Conservation (phyloP, 2,329 filamentous ascomycete species). For the Hypoxylon sp. region DNA sequence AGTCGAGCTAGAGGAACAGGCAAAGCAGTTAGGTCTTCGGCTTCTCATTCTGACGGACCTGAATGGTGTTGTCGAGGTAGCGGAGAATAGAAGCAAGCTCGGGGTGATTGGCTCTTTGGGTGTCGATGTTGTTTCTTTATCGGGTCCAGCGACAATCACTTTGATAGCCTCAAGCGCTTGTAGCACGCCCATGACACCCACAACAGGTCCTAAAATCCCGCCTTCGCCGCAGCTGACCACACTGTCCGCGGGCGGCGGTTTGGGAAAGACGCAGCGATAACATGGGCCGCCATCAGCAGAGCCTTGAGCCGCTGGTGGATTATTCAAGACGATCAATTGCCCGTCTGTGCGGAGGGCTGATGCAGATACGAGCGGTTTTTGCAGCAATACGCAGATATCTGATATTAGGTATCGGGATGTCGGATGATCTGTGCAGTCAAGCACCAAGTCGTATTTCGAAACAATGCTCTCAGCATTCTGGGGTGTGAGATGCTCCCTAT, state of each 20-base stretch:
- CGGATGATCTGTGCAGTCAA: slow-evolving; percentile 97
- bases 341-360: slow-evolving; percentile 91
- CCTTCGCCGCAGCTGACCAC: slow-evolving; percentile 92
- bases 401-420: slow-evolving; percentile 93
- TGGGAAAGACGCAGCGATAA: slow-evolving; percentile 93
- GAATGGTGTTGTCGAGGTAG: slow-evolving; percentile 67
- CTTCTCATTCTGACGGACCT: slow-evolving; percentile 81
- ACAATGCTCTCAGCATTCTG: slow-evolving; percentile 78
- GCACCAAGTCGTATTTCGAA: slow-evolving; percentile 81
- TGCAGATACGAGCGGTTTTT: slow-evolving; percentile 87
- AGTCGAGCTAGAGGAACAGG: slow-evolving; percentile 76
- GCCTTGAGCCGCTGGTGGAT: slow-evolving; percentile 75
- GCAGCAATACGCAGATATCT: slow-evolving; percentile 85
- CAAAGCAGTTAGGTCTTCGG: slow-evolving; percentile 78
- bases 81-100: slow-evolving; percentile 65
- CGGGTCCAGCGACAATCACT: slow-evolving; percentile 69
- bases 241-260: slow-evolving; percentile 85
- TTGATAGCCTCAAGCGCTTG: slow-evolving; percentile 93
- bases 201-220: slow-evolving; percentile 91
- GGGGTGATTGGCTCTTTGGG: slow-evolving; percentile 48
- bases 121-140: slow-evolving; percentile 42
- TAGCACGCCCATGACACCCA: slow-evolving; percentile 92
- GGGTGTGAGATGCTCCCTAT: slow-evolving; percentile 76
- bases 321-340: slow-evolving; percentile 90
- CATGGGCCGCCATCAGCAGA: slow-evolving; percentile 79